Conservation (phyloP, 2,329 filamentous ascomycete genomes). For the Elsinoe arachidis region DNA sequence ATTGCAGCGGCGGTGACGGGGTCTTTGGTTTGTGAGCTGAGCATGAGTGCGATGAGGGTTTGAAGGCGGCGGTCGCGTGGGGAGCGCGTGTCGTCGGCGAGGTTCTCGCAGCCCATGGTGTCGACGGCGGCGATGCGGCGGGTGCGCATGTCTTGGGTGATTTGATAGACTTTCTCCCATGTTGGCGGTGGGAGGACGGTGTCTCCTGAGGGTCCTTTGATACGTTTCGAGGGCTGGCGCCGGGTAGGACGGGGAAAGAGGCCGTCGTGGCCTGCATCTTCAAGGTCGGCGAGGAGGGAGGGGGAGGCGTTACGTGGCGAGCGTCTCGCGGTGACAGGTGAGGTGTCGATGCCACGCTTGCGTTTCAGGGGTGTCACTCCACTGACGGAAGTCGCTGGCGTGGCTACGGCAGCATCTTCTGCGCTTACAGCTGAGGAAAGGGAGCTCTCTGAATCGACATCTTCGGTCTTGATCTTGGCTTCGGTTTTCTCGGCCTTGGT, state of each 20-base stretch:
- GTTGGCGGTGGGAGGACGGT: conserved; percentile 53
- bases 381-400: conserved; percentile 13
- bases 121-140: conserved; percentile 74
- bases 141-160: conserved; percentile 69
- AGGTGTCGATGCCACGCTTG: conserved; percentile 10
- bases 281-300: conserved; percentile 18
- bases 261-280: conserved; percentile 15
- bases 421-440: conserved; percentile 15
- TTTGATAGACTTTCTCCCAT: conserved; percentile 75
- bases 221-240: conserved; percentile 26
- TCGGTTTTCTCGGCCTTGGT: not conserved
- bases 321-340: conserved; percentile 16
- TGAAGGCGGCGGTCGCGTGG: conserved; percentile 65
- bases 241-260: conserved; percentile 19
- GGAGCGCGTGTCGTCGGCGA: conserved; percentile 48
- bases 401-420: conserved; percentile 9
- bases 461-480: conserved; percentile 7
- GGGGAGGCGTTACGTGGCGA: conserved; percentile 23
- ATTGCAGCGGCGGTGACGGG: conserved; percentile 81
- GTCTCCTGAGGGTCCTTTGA: conserved; percentile 26
- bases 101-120: conserved; percentile 88
- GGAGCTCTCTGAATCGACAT: conserved; percentile 12
- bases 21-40: conserved; percentile 88
- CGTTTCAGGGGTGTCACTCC: conserved; percentile 19
- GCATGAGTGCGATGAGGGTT: conserved; percentile 79